Evolutionary conservation across 495 filamentous ascomycete genomes (phyloP).

Genomic region (Entonaema liquescens): DNA sequence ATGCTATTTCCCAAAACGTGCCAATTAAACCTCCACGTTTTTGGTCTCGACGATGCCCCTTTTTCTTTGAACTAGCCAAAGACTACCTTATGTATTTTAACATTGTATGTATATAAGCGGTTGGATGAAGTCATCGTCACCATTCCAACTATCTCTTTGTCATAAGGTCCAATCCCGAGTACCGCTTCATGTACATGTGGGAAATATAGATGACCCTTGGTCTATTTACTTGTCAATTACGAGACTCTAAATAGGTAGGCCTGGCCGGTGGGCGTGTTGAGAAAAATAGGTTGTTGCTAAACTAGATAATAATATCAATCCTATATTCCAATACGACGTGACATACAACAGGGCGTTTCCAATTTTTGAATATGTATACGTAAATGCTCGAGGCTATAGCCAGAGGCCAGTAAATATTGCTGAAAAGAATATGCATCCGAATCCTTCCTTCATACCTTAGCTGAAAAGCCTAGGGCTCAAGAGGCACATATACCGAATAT

Average conservation of each 20-base stretch:
- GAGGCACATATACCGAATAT: background rate
- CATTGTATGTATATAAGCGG: background rate
- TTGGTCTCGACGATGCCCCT: background rate
- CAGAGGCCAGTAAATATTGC: background rate
- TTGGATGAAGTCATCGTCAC: background rate
- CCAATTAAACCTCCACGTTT: slow-evolving; percentile 37
- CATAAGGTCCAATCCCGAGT: background rate
- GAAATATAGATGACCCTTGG: background rate
- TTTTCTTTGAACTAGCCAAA: background rate
- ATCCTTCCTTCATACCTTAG: background rate
- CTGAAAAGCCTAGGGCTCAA: background rate
- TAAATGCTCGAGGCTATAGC: background rate
- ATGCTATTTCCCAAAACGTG: slow-evolving; percentile 31
- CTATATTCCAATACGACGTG: background rate
- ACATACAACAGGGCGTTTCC: background rate
- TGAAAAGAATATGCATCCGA: background rate
- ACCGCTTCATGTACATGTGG: background rate
- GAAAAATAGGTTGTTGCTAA: background rate
- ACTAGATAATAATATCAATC: background rate
- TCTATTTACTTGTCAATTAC: background rate
- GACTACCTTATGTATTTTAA: background rate
- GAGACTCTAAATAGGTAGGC: too few species aligned
- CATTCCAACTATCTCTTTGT: background rate
- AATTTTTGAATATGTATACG: background rate
- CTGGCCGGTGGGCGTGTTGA: too few species aligned